Base-by-base conservation (phyloP, 2,329 filamentous ascomycete species). In the Hirsutella minnesotensis region DNA sequence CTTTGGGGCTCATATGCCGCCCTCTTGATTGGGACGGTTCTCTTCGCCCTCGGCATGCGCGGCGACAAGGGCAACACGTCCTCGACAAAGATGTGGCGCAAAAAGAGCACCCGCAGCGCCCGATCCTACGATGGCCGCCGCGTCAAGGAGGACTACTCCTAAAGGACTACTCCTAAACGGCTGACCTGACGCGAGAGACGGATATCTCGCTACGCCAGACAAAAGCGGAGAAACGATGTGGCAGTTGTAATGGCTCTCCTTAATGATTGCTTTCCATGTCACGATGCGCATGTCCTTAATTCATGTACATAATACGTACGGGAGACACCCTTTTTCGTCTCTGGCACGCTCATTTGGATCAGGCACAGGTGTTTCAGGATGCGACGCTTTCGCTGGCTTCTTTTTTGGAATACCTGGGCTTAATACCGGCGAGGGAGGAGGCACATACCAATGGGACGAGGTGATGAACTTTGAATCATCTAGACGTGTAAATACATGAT, bases 101-200 rank as follows among this genome's bases (percentile, higher is more conserved):
- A 22, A 3, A 8, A 35, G 18, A 59, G 59, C 16, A 56, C 56
- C 51, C 49, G 57, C 36, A 55, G 59, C 40, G 53, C 52, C 39
- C 57, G 64, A 49, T 64, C 64, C 29, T 63, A 59, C 45, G 61
- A 64, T 16, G 60, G 77, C 49, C 70, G 71, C 43, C 69, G 79
- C 12, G 79, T 84, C 52, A 85, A 85, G 72, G 80, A 84, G 21
- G 79, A 84, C 47, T 86, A 84, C 56, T 68, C 72, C 38, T 79
- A 67, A 66, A 48, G 5, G 13, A 5, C 13, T 5, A 3, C 30
- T 10, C 19, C 37, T 31, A 31, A 12, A 13, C 10, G 8, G 3
- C n/a, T 13, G 12, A 31, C 30, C n/a, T 12, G 5, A 12, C 12
- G 12, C 12, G 12, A 7, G 30, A 10, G 24, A 27, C 24, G 24